These are phyloP conservation scores for Penstemon davidsonii DNA, from an alignment of 257 asterid genomes.

Conservation along the genomic window DNA sequence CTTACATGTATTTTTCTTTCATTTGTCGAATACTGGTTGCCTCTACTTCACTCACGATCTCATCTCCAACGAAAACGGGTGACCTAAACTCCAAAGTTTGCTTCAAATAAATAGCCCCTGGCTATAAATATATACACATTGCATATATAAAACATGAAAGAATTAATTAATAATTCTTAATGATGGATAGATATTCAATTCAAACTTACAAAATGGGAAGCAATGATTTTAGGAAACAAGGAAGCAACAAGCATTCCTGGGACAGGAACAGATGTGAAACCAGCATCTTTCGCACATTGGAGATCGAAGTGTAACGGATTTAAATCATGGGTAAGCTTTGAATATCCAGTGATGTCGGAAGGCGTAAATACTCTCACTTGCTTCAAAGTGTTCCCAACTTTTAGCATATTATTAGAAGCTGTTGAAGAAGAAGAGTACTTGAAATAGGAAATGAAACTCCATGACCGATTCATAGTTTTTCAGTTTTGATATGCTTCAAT, in stretches of 20 bases:
- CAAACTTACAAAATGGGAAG: slow-evolving; percentile 65
- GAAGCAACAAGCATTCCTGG: slow-evolving; percentile 89
- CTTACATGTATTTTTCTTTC: slow-evolving; percentile 57
- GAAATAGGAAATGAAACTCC: slow-evolving; percentile 26
- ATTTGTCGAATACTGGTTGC: slow-evolving; percentile 50
- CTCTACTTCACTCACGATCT: slow-evolving; percentile 54
- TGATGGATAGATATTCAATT: neutral
- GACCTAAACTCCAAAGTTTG: slow-evolving; percentile 65
- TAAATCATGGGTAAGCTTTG: slow-evolving; percentile 61
- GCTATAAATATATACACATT: slow-evolving; percentile 37
- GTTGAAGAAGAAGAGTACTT: slow-evolving; percentile 38
- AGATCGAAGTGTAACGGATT: slow-evolving; percentile 78
- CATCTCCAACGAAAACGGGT: slow-evolving; percentile 75
- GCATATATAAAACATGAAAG: neutral
- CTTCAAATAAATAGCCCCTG: slow-evolving; percentile 82
- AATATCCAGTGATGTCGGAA: slow-evolving; percentile 53
- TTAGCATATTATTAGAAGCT: slow-evolving; percentile 31
- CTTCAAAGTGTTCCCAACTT: slow-evolving; percentile 51
- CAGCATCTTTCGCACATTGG: slow-evolving; percentile 57
- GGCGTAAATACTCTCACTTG: slow-evolving; percentile 50
- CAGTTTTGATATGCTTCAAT: too few relatives aligned
- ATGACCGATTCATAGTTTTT: neutral
- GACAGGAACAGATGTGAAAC: slow-evolving; percentile 52
- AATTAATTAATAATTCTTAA: neutral
- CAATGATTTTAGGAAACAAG: slow-evolving; percentile 75